Conservation (phyloP, 139 green algal genomes). For the Axilococcus clingmanii region DNA sequence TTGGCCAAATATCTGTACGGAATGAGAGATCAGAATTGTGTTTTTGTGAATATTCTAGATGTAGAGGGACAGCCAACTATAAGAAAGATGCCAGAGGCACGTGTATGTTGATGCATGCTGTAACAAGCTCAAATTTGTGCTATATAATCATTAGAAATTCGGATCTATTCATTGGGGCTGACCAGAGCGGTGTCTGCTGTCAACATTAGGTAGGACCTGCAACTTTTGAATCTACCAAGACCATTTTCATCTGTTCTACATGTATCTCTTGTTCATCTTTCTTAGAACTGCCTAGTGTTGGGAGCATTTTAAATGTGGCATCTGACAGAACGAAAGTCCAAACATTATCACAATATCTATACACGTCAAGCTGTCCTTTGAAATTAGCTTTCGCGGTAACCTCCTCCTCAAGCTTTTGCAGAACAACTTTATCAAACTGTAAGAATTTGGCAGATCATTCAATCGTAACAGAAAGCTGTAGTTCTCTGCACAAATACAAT, state of each 20-base stretch:
- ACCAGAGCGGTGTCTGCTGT: conserved; percentile 4
- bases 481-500: not conserved
- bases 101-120: no score
- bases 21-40: no score
- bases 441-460: conserved; percentile 4
- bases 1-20: no score
- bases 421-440: conserved; percentile 11
- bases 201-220: conserved; percentile 1
- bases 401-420: conserved; percentile 8
- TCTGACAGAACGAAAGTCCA: conserved; percentile 42
- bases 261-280: conserved; percentile 20
- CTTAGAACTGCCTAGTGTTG: conserved; percentile 1
- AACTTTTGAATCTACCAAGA: conserved; percentile 21
- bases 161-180: conserved; percentile 5
- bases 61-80: no score
- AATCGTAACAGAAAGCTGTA: not conserved
- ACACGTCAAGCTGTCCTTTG: conserved; percentile 40
- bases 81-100: no score
- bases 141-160: conserved; percentile 2
- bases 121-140: no score
- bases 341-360: conserved; percentile 43
- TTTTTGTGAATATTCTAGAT: no score
- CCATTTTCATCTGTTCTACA: conserved; percentile 17
- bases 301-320: conserved; percentile 14
- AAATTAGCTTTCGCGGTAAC: conserved; percentile 20